These are phyloP conservation scores for Ballota nigra DNA, from an alignment of 257 asterid genomes.

Conservation along the genomic window DNA sequence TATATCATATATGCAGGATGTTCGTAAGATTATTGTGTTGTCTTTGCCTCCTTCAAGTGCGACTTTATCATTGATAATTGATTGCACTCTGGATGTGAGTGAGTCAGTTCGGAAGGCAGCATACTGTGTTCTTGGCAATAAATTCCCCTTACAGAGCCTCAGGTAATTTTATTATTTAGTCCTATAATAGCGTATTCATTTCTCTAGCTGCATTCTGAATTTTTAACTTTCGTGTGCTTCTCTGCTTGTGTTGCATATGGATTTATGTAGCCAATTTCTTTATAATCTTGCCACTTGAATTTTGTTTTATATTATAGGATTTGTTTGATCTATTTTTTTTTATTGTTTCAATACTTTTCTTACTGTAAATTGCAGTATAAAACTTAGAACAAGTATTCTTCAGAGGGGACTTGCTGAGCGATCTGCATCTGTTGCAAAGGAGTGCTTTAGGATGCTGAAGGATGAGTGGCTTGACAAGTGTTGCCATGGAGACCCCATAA, in stretches of 20 bases:
- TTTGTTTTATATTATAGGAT: neutral
- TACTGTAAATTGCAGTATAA: slow-evolving; percentile 58
- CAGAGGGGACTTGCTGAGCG: slow-evolving; percentile 97
- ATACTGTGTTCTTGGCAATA: slow-evolving; percentile 69
- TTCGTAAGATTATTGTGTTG: slow-evolving; percentile 75
- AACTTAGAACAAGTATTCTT: slow-evolving; percentile 76
- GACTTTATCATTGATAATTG: slow-evolving; percentile 61
- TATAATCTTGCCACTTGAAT: neutral
- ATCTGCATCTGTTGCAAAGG: slow-evolving; percentile 67
- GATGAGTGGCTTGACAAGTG: slow-evolving; percentile 88
- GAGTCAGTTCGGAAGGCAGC: slow-evolving; percentile 90
- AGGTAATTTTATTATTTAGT: slow-evolving; percentile 48
- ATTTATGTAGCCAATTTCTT: slow-evolving; percentile 5
- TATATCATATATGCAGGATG: slow-evolving; percentile 57
- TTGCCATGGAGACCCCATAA: slow-evolving; percentile 73
- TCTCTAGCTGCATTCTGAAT: neutral
- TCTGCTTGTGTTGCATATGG: neutral
- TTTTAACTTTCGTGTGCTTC: neutral
- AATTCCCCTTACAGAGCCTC: slow-evolving; percentile 87
- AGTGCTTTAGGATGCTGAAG: slow-evolving; percentile 80
- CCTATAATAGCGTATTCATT: neutral
- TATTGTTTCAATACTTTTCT: slow-evolving; percentile 21
- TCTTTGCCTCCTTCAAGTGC: slow-evolving; percentile 82
- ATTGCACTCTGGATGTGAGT: slow-evolving; percentile 80
- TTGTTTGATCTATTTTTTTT: neutral